Evolutionary conservation across 768 basidiomycete species (phyloP).

Genomic region (Podaxis pistillaris): DNA sequence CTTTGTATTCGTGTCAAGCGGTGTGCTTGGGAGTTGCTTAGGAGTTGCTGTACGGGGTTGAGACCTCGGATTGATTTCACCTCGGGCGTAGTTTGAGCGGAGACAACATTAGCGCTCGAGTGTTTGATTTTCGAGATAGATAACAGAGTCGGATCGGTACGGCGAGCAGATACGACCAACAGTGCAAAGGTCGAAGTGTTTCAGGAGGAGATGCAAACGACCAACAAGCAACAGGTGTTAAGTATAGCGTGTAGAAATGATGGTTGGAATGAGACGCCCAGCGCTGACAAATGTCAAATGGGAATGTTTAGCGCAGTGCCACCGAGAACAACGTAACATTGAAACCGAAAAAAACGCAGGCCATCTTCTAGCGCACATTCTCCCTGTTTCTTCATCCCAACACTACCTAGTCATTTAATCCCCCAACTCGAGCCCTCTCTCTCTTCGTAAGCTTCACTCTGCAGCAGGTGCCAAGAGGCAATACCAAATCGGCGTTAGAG

Average conservation of each 20-base stretch:
- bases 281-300: background rate
- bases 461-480: background rate
- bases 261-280: background rate
- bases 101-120: background rate
- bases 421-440: background rate
- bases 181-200: background rate
- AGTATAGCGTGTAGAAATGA: background rate
- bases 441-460: background rate
- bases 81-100: background rate
- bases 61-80: background rate
- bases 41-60: background rate
- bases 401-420: background rate
- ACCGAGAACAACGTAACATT: background rate
- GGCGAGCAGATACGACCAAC: background rate
- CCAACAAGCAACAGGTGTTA: too few relatives aligned
- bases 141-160: background rate
- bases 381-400: background rate
- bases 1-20: background rate
- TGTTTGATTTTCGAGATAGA: background rate
- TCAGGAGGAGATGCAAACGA: too few relatives aligned
- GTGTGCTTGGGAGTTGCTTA: background rate
- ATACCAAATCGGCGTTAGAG: background rate
- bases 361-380: background rate
- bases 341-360: background rate
- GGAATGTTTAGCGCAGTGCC: background rate